Evolutionary conservation across 2,329 filamentous ascomycete species (phyloP), one percentile per base, ranked within the genome.

Genomic region (Scopulariopsis brevicaulis): DNA sequence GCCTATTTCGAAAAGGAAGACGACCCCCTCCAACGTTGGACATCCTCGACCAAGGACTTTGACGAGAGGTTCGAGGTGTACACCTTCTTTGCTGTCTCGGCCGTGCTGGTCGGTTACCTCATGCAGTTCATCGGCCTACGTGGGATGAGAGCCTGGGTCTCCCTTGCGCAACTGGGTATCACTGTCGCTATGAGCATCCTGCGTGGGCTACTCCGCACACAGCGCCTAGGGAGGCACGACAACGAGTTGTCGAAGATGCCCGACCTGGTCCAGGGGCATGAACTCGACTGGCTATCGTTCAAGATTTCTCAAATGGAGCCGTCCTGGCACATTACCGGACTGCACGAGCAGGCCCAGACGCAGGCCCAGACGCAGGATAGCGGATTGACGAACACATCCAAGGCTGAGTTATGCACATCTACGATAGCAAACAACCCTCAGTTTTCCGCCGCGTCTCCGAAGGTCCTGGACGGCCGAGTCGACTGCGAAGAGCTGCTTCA

Each of bases 121-220:
- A 25, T 60, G 15, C 64, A 65, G 22, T 65, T 64, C 58, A 63
- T 64, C 14, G 64, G 63, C 11, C 53, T 64, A 7, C 61, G 64
- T 4, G 63, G 64, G 2, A 59, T 65, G 56, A 58, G 55, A 7
- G 59, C 63, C 3, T 62, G 57, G 58, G 59, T 65, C 7, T 62
- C 63, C 11, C 37, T 65, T 3, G 59, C 62, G 1, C 63, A 65
- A 40, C 60, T 65, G 3, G 62, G 56, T 0, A 53, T 57, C 28
- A 63, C 59, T 3, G 35, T 65, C 10, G 3, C 62, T 2, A 66
- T 65, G 64, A 63, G 62, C 37, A 37, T 59, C 18, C 12, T 64
- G 8, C 60, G 64, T 1, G 61, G 59, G 4, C 20, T 54, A 14
- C 59, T 66, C 10, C 61, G 64, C 8, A 61, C 60, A 46, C 56